Percentiles rank a stretch among this genome's conserved stretches.
These are phyloP conservation scores for Russula olivacea DNA, from an alignment of 768 basidiomycete genomes.

Conservation along the genomic window DNA sequence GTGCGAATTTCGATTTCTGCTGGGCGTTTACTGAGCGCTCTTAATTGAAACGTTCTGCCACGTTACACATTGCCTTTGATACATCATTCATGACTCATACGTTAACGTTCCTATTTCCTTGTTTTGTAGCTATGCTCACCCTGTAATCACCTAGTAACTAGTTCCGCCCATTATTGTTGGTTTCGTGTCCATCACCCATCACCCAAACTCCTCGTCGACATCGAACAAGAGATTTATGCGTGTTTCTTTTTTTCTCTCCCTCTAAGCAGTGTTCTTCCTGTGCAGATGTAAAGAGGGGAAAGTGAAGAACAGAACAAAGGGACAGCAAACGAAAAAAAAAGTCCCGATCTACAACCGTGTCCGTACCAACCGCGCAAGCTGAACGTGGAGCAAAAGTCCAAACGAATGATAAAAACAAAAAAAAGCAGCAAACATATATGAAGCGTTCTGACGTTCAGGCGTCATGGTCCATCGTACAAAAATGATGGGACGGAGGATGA, in stretches of 20 bases:
- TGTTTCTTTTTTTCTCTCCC: not conserved
- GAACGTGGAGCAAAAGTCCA: not conserved
- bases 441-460: not conserved
- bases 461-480: conserved; percentile 14
- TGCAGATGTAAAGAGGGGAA: not conserved
- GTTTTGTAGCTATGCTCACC: not conserved
- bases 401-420: conserved; percentile 8
- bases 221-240: conserved; percentile 6
- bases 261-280: not conserved
- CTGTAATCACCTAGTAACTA: conserved; percentile 9
- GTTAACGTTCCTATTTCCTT: not conserved
- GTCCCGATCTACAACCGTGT: conserved; percentile 1
- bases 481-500: not conserved
- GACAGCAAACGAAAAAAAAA: not conserved
- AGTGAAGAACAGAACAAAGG: not conserved
- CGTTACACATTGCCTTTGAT: not conserved
- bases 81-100: conserved; percentile 7
- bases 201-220: not conserved
- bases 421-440: not conserved
- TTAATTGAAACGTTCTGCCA: not conserved
- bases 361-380: not conserved
- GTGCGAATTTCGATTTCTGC: too few relatives aligned
- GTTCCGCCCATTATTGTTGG: not conserved
- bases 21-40: not conserved
- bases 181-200: too few relatives aligned